Percentiles rank a stretch among this genome's conserved stretches.
Evolutionary conservation across 805 yeast genomes (phyloP).

Genomic region (Kockiozyma suomiensis): DNA sequence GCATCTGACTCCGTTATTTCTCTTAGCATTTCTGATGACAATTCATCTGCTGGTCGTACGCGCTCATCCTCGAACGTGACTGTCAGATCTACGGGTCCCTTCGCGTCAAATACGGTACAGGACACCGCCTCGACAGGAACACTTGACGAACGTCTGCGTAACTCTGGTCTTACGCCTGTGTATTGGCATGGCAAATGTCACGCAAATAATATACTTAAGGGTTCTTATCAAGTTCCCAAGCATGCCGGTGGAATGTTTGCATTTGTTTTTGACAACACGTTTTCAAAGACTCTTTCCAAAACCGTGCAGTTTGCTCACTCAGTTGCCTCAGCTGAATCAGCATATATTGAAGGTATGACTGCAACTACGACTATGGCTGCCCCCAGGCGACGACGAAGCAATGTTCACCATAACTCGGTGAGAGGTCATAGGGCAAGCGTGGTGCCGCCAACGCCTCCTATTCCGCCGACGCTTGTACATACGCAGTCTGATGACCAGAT

Average conservation of each 20-base stretch:
- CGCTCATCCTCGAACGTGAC: constrained; percentile 23
- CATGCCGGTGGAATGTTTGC: constrained; percentile 70
- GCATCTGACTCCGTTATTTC: constrained; percentile 7
- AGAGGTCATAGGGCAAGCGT: neutral
- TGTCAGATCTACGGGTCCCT: neutral
- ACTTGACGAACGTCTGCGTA: constrained; percentile 55
- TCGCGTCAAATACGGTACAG: neutral
- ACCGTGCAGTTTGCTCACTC: constrained; percentile 62
- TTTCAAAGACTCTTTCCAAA: constrained; percentile 81
- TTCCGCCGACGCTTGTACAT: constrained; percentile 1
- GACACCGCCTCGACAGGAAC: constrained; percentile 24
- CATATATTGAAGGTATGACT: constrained; percentile 19
- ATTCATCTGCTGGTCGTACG: neutral
- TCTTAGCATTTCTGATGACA: neutral
- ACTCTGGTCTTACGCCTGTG: constrained; percentile 55
- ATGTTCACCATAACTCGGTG: neutral
- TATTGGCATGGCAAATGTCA: constrained; percentile 59
- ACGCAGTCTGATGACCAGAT: constrained; percentile 1
- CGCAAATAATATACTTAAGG: constrained; percentile 65
- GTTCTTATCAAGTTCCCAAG: constrained; percentile 57
- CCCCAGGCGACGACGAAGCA: constrained; percentile 22
- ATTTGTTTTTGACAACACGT: constrained; percentile 88
- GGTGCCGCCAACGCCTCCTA: neutral
- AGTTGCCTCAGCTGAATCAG: constrained; percentile 15
- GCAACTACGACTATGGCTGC: constrained; percentile 23